A percentile compares a stretch with the other conserved stretches of the same genome.
Evolutionary conservation across 1,284 basidiomycete species (phyloP).

Genomic region (Heterobasidion occidentale): DNA sequence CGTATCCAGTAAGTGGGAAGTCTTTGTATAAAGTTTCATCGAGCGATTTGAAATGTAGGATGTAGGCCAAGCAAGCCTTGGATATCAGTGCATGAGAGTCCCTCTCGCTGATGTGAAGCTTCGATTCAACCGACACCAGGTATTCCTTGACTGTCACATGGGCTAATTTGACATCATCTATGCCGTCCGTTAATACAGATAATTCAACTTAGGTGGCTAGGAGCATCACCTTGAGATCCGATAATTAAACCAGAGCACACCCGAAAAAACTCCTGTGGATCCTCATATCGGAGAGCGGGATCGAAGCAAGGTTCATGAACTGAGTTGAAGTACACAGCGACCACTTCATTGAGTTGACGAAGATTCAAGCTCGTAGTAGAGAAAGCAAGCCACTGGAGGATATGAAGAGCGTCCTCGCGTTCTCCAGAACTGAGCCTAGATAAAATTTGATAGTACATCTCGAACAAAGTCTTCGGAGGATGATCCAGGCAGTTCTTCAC

Average conservation of each 20-base stretch:
- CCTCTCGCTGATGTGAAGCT: too few species aligned
- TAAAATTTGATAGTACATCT: neutral
- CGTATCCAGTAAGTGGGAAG: too few species aligned
- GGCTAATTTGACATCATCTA: neutral
- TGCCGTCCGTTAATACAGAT: neutral
- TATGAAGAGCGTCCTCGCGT: neutral
- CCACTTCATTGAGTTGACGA: neutral
- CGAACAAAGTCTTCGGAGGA: neutral
- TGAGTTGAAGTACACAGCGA: neutral
- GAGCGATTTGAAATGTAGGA: too few species aligned
- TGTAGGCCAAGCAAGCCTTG: too few species aligned
- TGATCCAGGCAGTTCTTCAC: neutral
- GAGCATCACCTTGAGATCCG: too few species aligned
- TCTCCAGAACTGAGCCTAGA: neutral
- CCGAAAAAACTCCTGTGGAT: too few species aligned
- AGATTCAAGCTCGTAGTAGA: neutral
- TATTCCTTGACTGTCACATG: neutral
- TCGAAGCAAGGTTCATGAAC: neutral
- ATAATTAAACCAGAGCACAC: too few species aligned
- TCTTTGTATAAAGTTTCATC: too few species aligned
- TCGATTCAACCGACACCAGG: neutral
- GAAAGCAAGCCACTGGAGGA: neutral
- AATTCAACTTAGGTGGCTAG: too few species aligned
- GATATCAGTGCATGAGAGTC: too few species aligned
- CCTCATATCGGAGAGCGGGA: too few species aligned